phyloP scores from a whole-genome alignment of 2,329 filamentous ascomycete species.

The Aaosphaeria arxii region DNA sequence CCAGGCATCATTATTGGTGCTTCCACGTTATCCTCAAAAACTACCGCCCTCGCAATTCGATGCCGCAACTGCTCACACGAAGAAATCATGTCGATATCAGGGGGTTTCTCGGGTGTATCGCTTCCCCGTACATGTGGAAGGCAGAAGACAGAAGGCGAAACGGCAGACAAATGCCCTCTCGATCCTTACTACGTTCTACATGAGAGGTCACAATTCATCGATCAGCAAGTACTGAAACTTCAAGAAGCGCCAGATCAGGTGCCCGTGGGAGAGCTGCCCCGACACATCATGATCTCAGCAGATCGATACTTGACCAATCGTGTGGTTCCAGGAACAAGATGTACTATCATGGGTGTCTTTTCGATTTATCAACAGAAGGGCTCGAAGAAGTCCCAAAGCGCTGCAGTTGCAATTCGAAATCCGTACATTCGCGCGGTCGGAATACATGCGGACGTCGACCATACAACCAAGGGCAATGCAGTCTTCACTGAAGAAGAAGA shows the following conservation, averaged over 20 bases:
- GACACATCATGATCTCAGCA: constrained; percentile 94
- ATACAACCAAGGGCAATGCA: constrained; percentile 79
- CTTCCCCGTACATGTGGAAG: constrained; percentile 77
- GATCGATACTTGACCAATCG: constrained; percentile 93
- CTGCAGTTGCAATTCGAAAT: constrained; percentile 90
- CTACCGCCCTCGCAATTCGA: constrained; percentile 79
- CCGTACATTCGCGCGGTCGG: constrained; percentile 92
- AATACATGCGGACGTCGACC: constrained; percentile 85
- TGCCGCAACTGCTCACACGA: constrained; percentile 81
- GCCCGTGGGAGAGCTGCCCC: constrained; percentile 89
- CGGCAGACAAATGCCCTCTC: constrained; percentile 74
- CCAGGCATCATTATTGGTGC: constrained; percentile 97
- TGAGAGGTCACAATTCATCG: constrained; percentile 90
- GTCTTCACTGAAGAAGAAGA: constrained; percentile 94
- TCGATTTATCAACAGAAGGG: constrained; percentile 96
- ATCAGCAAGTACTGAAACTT: constrained; percentile 96
- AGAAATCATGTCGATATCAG: constrained; percentile 68
- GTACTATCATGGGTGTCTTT: constrained; percentile 94
- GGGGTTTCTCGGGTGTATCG: constrained; percentile 83
- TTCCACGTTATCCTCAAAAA: constrained; percentile 94
- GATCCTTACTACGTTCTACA: constrained; percentile 96
- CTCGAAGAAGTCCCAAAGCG: constrained; percentile 70
- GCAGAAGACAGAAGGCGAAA: constrained; percentile 61
- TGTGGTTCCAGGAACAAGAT: constrained; percentile 91
- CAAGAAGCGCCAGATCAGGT: constrained; percentile 98